Evolutionary conservation across 75 land plant genomes (phyloP).

Genomic region (Picea glauca): DNA sequence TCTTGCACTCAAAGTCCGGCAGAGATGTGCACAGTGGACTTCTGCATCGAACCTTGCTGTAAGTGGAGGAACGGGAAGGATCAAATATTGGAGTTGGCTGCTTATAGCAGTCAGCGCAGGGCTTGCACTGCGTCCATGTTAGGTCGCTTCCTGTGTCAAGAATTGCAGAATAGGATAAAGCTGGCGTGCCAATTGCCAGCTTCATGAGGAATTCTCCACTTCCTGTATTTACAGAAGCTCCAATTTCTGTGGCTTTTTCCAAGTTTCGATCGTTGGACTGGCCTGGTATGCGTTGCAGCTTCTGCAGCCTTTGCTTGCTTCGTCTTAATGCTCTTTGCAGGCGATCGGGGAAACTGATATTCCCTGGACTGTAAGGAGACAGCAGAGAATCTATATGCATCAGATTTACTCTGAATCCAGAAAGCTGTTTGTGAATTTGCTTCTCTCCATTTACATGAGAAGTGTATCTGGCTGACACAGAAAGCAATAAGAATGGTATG

Average conservation of each 20-base stretch:
- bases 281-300: not conserved
- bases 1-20: not conserved
- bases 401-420: constrained; percentile 7
- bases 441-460: too few relatives aligned
- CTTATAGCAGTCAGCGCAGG: constrained; percentile 34
- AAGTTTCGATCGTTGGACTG: not conserved
- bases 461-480: too few relatives aligned
- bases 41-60: constrained; percentile 33
- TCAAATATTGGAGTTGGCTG: constrained; percentile 39
- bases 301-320: constrained; percentile 4
- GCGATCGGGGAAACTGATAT: not conserved
- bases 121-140: constrained; percentile 69
- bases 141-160: constrained; percentile 73
- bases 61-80: constrained; percentile 35
- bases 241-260: not conserved
- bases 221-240: constrained; percentile 4
- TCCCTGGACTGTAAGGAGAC: not conserved
- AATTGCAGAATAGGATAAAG: constrained; percentile 18
- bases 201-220: constrained; percentile 47
- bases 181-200: constrained; percentile 60
- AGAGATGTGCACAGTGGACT: constrained; percentile 16
- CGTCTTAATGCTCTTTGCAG: constrained; percentile 3
- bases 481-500: too few relatives aligned
- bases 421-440: too few relatives aligned
- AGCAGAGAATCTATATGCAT: not conserved